These are phyloP conservation scores for Populus tremula DNA, from an alignment of 345 rosid genomes.

Conservation along the genomic window DNA sequence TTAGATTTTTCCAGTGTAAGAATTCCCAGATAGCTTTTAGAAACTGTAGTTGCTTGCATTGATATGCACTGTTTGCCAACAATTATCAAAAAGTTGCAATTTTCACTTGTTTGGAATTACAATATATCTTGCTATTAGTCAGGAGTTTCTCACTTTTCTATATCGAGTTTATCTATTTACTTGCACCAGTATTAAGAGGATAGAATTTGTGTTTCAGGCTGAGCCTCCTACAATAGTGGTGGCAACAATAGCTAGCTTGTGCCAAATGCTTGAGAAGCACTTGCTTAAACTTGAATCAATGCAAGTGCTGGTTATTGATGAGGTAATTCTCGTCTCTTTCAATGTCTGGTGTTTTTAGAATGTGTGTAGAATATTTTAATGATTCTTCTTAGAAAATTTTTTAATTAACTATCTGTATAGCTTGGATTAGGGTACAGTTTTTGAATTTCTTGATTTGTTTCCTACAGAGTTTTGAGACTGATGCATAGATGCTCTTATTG, in stretches of 20 bases:
- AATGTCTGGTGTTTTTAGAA: conserved; percentile 2
- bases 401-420: not conserved
- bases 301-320: conserved; percentile 77
- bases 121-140: not conserved
- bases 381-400: not conserved
- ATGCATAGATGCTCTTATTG: not conserved
- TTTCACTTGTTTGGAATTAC: not conserved
- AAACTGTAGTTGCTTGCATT: not conserved
- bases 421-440: no score
- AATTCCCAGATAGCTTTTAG: not conserved
- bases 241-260: conserved; percentile 78
- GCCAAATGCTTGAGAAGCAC: conserved; percentile 79
- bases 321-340: conserved; percentile 43
- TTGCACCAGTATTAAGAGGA: not conserved
- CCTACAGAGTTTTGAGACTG: no score
- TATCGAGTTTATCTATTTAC: not conserved
- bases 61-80: not conserved
- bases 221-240: conserved; percentile 88
- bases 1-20: not conserved
- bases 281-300: conserved; percentile 67
- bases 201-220: conserved; percentile 52
- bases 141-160: conserved; percentile 4
- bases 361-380: not conserved
- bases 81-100: no score
- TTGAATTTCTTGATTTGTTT: no score